Base-by-base conservation (phyloP, 495 filamentous ascomycete species). In the Parmelia sp. region DNA sequence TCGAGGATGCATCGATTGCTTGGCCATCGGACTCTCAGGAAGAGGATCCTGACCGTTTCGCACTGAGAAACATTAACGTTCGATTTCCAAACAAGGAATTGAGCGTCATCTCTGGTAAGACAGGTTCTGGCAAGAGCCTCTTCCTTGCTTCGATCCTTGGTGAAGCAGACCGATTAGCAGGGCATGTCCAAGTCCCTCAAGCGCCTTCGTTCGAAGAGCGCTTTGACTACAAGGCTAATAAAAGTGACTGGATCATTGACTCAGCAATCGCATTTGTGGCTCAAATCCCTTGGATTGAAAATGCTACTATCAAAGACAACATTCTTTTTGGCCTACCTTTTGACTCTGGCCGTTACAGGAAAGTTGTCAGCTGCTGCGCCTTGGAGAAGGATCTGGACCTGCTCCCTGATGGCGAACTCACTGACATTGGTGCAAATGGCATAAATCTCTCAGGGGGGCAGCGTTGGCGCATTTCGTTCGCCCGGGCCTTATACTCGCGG, bases 251-350 rank as follows among this genome's bases (percentile, higher is more conserved):
- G 89, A 84, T 89, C 58, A 79, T 90, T 27, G 83, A 86, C 21
- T 78, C 79, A 1, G 78, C 84, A 1, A 83, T 91, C 56, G 89
- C 89, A 1, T 94, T 86, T 71, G 89, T 94, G 35, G 84, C 88
- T 9, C 90, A 94, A 71, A 90, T 87, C 23, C 90, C 90, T 0
- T 94, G 90, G 90, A 91, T 94, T 63, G 90, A 92, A 66, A 92
- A 92, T 67, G 88, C 88, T 0, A 88, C 81, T 10, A 86, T 94
- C 67, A 84, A 80, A 63, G 84, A 88, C 23, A 91, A 91, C 62
- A 88, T 94, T 56, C 70, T 90, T 0, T 80, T 92, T 67, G 89
- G 89, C 21, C 75, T 92, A 12, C 89, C 90, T 1, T 86, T 76
- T 58, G 82, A 90, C 62, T 72, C 80, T 45, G 74, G 75, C 9